Evolutionary conservation across 352 stramenopile species (phyloP).

Genomic region (Plasmopara viticola): DNA sequence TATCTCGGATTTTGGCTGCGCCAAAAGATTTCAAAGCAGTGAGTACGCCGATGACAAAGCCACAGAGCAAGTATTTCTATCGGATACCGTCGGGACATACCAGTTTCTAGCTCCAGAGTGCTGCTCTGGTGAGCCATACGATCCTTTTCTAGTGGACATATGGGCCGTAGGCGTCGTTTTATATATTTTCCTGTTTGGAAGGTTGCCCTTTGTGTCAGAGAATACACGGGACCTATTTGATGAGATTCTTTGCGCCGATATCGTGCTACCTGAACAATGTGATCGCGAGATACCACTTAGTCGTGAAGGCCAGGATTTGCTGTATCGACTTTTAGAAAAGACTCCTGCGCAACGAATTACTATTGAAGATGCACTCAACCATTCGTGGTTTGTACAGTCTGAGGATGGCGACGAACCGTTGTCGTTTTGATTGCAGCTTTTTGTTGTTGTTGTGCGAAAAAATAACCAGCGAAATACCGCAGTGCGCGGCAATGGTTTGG

Average conservation of each 20-base stretch:
- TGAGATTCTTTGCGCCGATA: constrained; percentile 47
- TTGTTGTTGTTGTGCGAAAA: background rate
- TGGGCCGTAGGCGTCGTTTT: constrained; percentile 83
- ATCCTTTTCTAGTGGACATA: constrained; percentile 77
- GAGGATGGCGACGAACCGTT: constrained; percentile 50
- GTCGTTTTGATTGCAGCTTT: constrained; percentile 24
- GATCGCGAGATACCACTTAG: constrained; percentile 15
- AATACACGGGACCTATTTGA: constrained; percentile 76
- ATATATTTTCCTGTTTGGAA: constrained; percentile 82
- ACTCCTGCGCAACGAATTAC: constrained; percentile 47
- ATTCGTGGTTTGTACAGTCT: constrained; percentile 50
- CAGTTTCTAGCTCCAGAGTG: constrained; percentile 87
- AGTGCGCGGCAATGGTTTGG: background rate
- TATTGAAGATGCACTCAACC: constrained; percentile 38
- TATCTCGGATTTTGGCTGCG: constrained; percentile 86
- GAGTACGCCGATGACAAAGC: background rate
- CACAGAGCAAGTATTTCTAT: constrained; percentile 29
- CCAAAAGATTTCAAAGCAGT: constrained; percentile 26
- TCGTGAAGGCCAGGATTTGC: constrained; percentile 36
- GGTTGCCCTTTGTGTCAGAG: constrained; percentile 71
- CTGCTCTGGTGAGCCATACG: constrained; percentile 75
- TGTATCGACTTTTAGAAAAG: constrained; percentile 46
- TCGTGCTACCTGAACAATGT: constrained; percentile 28
- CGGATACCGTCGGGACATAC: constrained; percentile 85
- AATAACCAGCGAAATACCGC: background rate